Percentiles rank a stretch among this genome's conserved stretches.
These are phyloP conservation scores for Aspergillus sp. DNA, from an alignment of 2,329 filamentous ascomycete genomes.

Conservation along the genomic window DNA sequence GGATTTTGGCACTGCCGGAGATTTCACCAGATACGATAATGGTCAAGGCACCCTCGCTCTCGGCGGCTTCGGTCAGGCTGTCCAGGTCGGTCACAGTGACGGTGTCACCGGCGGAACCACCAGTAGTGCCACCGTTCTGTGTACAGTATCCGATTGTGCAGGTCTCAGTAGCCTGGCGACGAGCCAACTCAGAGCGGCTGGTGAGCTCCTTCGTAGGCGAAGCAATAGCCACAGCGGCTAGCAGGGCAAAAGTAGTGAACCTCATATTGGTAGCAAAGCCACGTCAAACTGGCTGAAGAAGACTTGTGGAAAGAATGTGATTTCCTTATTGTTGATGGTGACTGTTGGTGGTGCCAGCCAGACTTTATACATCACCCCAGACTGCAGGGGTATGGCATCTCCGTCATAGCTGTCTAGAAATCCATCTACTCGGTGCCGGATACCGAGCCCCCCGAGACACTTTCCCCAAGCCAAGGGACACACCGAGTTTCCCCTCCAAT, in stretches of 20 bases:
- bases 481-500: slow-evolving; percentile 5
- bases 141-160: slow-evolving; percentile 46
- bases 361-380: not conserved
- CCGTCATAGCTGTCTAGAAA: not conserved
- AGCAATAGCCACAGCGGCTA: slow-evolving; percentile 1
- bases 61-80: slow-evolving; percentile 52
- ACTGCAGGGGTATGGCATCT: not conserved
- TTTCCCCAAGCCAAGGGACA: not conserved
- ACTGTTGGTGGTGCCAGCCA: not conserved
- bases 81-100: slow-evolving; percentile 55
- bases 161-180: slow-evolving; percentile 3
- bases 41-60: slow-evolving; percentile 47
- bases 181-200: not conserved
- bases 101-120: slow-evolving; percentile 55
- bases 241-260: not conserved
- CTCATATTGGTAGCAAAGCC: not conserved
- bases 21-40: slow-evolving; percentile 51
- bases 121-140: slow-evolving; percentile 54
- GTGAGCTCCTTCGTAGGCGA: not conserved
- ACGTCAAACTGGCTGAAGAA: too few relatives aligned
- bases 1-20: slow-evolving; percentile 42
- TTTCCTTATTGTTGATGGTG: not conserved
- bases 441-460: not conserved
- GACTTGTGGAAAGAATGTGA: too few relatives aligned
- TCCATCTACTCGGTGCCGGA: too few relatives aligned